Evolutionary conservation across 192 early-diverging fungal species (phyloP), one percentile per base, ranked within the genome.

Genomic region (Coemansia sp.): DNA sequence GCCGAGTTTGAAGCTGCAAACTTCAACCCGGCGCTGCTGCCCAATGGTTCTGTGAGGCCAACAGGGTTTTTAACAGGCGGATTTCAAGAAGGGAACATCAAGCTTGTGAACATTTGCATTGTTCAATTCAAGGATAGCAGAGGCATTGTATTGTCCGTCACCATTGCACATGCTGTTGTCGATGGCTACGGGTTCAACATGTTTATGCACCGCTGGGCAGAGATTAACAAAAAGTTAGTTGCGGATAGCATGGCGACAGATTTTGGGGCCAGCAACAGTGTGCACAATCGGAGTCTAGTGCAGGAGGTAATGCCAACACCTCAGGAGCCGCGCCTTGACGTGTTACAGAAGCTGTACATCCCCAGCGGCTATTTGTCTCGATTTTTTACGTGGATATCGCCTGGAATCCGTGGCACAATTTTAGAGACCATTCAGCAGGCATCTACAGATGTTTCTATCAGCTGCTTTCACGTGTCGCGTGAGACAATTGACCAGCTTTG

Each of bases 181-280:
- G 72, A 74, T 48, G 61, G 57, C 2, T 22, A 32, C 12, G 72
- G 65, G 3, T 64, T 43, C 27, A 37, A 50, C 39, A 43, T 13
- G 38, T 68, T 74, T 61, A 61, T 64, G 7, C 47, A 37, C 2
- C 61, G 26, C 1, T 74, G 72, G 72, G 65, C 65, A 16, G 20
- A 27, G 0, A 32, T 57, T 13, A 64, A 52, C 32, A 47, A 22
- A 1, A 10, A 22, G 2, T 5, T 65, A 9, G n/a, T 3, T 1
- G 22, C 2, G 11, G 54, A 19, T 6, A 41, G 2, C 1, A 14
- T 14, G 9, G n/a, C 19, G 8, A 29, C 18, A 0, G 6, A 23
- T 6, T 14, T n/a, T 14, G n/a, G 43, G 0, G 35, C 13, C 1
- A 18, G 19, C 10, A 5, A 16, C 0, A 9, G 9, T 18, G 41